These are phyloP conservation scores for Colletotrichum tropicale DNA, from an alignment of 2,329 filamentous ascomycete species.

Conservation along the genomic window DNA sequence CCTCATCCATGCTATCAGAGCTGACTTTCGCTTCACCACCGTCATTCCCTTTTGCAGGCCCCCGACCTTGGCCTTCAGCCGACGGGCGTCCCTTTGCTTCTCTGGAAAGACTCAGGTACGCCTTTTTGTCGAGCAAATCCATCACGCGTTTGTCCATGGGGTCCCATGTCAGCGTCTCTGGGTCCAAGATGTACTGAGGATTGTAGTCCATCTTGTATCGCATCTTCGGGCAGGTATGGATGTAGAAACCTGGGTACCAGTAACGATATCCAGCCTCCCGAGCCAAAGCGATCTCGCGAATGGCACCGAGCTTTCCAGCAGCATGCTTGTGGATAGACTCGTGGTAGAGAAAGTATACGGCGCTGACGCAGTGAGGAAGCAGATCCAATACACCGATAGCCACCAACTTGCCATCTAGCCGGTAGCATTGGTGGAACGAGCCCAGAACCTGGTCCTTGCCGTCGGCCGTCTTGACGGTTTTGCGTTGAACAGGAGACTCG, in stretches of 20 bases:
- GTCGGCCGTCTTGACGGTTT: slow-evolving; percentile 45
- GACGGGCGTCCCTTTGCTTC: slow-evolving; percentile 25
- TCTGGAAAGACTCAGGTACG: slow-evolving; percentile 57
- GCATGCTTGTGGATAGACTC: slow-evolving; percentile 72
- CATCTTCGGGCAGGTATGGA: slow-evolving; percentile 84
- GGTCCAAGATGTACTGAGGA: slow-evolving; percentile 77
- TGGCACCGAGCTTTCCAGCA: slow-evolving; percentile 77
- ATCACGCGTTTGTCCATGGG: slow-evolving; percentile 58
- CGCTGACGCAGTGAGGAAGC: slow-evolving; percentile 77
- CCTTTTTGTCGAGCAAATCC: slow-evolving; percentile 53
- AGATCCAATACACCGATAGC: slow-evolving; percentile 80
- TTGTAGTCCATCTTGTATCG: slow-evolving; percentile 81
- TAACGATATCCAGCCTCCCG: slow-evolving; percentile 72
- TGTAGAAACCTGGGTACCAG: slow-evolving; percentile 85
- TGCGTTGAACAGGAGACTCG: slow-evolving; percentile 65
- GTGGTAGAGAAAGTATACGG: slow-evolving; percentile 85
- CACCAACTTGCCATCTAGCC: slow-evolving; percentile 76
- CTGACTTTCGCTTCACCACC: neutral
- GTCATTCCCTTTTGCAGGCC: neutral
- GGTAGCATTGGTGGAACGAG: slow-evolving; percentile 83
- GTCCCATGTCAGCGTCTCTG: slow-evolving; percentile 68
- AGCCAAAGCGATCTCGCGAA: slow-evolving; percentile 75
- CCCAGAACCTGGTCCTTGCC: slow-evolving; percentile 64
- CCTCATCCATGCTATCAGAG: slow-evolving; percentile 11
- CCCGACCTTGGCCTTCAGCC: slow-evolving; percentile 24